These are phyloP conservation scores for Diaporthe australafricana DNA, from an alignment of 2,329 filamentous ascomycete species.

Conservation along the genomic window DNA sequence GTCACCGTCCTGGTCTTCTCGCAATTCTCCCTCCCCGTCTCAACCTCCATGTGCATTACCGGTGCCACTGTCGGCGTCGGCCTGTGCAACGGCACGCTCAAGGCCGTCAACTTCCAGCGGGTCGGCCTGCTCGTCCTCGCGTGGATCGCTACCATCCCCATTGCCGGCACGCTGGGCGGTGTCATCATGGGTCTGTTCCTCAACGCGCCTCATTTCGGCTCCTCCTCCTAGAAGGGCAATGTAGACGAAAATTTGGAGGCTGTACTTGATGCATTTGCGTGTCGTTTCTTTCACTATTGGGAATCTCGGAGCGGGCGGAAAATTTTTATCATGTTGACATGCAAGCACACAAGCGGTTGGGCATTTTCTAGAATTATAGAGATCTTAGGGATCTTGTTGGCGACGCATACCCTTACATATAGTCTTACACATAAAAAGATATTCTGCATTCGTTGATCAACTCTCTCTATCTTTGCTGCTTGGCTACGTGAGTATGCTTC, in stretches of 20 bases:
- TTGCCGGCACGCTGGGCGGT: slow-evolving; percentile 68
- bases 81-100: slow-evolving; percentile 78
- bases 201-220: slow-evolving; percentile 68
- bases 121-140: slow-evolving; percentile 74
- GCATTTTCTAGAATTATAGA: slow-evolving; percentile 23
- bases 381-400: slow-evolving; percentile 9
- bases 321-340: not conserved
- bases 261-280: not conserved
- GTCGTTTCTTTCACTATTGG: not conserved
- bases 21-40: slow-evolving; percentile 80
- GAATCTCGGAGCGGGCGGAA: not conserved
- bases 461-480: not conserved
- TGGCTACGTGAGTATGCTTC: not conserved
- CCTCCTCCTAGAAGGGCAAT: not conserved
- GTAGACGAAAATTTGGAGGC: not conserved
- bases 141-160: slow-evolving; percentile 75
- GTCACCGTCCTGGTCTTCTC: slow-evolving; percentile 82
- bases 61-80: slow-evolving; percentile 83
- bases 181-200: slow-evolving; percentile 61
- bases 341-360: not conserved
- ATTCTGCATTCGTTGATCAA: not conserved
- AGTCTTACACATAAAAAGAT: not conserved
- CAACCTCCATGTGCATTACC: slow-evolving; percentile 84
- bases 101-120: slow-evolving; percentile 82
- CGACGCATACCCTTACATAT: slow-evolving; percentile 10